phyloP scores from a whole-genome alignment of 1,139 yeast species.

The Pichia sp. region DNA sequence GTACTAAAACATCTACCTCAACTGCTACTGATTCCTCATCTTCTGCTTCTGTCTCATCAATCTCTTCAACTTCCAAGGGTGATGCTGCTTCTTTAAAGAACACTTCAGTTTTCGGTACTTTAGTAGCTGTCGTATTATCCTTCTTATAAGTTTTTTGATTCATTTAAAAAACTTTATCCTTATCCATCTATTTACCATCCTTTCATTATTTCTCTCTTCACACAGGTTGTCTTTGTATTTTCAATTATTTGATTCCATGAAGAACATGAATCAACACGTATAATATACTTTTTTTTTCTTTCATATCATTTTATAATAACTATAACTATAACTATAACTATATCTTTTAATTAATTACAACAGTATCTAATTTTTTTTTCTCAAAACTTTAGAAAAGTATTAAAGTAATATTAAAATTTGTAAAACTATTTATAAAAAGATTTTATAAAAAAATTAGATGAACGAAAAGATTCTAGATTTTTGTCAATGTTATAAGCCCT shows the following conservation, averaged over 20 bases:
- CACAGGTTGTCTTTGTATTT: conserved; percentile 3
- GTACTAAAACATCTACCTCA: conserved; percentile 23
- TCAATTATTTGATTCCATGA: not conserved
- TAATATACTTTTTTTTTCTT: not conserved
- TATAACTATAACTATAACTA: conserved; percentile 11
- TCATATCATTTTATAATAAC: not conserved
- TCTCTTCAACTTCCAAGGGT: conserved; percentile 21
- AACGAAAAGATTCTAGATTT: too few relatives aligned
- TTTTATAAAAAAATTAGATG: too few relatives aligned
- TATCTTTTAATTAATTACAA: not conserved
- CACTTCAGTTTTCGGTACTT: conserved; percentile 46
- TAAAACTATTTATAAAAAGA: too few relatives aligned
- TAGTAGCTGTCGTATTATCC: conserved; percentile 60
- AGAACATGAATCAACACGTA: not conserved
- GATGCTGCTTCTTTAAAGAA: conserved; percentile 32
- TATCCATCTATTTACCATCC: not conserved
- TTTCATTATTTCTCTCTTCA: not conserved
- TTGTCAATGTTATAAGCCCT: conserved; percentile 53
- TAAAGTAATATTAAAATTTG: too few relatives aligned
- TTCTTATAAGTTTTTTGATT: conserved; percentile 42
- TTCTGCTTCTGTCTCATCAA: conserved; percentile 19
- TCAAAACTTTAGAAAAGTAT: not conserved
- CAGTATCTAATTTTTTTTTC: not conserved
- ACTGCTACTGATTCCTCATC: conserved; percentile 17
- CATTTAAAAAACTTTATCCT: not conserved